Percentiles rank a stretch among this genome's conserved stretches.
phyloP scores from a whole-genome alignment of 1,284 basidiomycete genomes.

The Boletellus deceptivus region DNA sequence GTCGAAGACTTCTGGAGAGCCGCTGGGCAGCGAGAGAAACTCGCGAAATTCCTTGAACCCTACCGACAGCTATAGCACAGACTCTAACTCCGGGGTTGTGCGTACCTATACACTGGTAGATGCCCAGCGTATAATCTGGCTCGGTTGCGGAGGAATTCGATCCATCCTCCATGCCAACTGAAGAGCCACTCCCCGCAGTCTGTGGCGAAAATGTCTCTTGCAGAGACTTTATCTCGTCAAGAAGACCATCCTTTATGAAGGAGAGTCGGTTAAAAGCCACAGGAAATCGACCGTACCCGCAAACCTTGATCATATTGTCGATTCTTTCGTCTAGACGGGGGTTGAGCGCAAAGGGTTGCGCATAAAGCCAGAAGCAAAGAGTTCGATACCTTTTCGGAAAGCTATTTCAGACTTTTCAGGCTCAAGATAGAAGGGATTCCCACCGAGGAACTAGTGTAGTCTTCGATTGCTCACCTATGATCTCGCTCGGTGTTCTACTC shows the following conservation, averaged over 20 bases:
- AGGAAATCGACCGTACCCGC: neutral
- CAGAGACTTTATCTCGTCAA: conserved; percentile 75
- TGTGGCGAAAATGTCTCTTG: conserved; percentile 35
- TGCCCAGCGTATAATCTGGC: conserved; percentile 73
- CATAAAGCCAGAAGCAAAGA: conserved; percentile 91
- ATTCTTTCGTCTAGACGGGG: conserved; percentile 77
- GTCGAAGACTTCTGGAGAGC: conserved; percentile 47
- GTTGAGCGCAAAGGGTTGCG: conserved; percentile 64
- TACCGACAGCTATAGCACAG: conserved; percentile 32
- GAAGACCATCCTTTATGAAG: conserved; percentile 65
- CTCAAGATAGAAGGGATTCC: conserved; percentile 2
- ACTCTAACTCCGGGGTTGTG: neutral
- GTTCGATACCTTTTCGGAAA: conserved; percentile 64
- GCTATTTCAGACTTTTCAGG: neutral
- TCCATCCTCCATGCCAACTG: neutral
- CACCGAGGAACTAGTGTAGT: conserved; percentile 49
- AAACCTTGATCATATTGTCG: conserved; percentile 86
- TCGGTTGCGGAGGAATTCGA: conserved; percentile 5
- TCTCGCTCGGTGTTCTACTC: conserved; percentile 65
- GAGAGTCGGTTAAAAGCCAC: conserved; percentile 9
- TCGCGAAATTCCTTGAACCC: conserved; percentile 89
- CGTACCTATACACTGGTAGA: conserved; percentile 92
- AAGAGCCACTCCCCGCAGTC: neutral
- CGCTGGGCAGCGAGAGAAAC: conserved; percentile 49
- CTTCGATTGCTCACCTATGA: conserved; percentile 63